Percentiles rank a stretch among this genome's conserved stretches.
Conservation (phyloP, 805 yeast species). For the Danielozyma ontarioensis region DNA sequence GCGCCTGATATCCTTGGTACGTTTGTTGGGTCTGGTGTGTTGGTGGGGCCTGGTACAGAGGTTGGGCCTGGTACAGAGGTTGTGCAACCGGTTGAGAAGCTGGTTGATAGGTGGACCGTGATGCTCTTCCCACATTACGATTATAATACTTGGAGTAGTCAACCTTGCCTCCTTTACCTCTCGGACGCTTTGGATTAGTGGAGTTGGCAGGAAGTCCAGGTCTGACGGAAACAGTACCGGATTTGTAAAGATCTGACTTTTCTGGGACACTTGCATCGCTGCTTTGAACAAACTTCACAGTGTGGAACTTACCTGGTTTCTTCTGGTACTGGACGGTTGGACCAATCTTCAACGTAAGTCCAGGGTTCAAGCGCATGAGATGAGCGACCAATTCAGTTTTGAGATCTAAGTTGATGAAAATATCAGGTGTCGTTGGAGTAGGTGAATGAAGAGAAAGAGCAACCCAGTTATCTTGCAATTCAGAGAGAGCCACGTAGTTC, state of each 20-base stretch:
- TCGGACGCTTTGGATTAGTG: slow-evolving; percentile 70
- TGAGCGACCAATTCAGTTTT: slow-evolving; percentile 86
- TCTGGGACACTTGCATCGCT: slow-evolving; percentile 51
- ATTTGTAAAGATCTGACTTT: slow-evolving; percentile 74
- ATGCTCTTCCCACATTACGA: slow-evolving; percentile 18
- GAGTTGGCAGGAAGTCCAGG: slow-evolving; percentile 75
- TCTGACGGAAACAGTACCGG: slow-evolving; percentile 77
- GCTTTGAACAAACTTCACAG: slow-evolving; percentile 64
- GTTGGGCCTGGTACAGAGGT: slow-evolving; percentile 4
- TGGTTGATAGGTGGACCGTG: slow-evolving; percentile 18
- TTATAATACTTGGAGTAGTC: slow-evolving; percentile 41
- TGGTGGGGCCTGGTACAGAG: slow-evolving; percentile 16
- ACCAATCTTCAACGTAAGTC: slow-evolving; percentile 60
- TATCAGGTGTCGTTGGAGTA: slow-evolving; percentile 61
- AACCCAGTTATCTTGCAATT: slow-evolving; percentile 88
- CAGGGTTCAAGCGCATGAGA: slow-evolving; percentile 55
- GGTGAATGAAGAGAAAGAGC: slow-evolving; percentile 53
- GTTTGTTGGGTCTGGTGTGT: slow-evolving; percentile 16
- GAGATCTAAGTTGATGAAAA: slow-evolving; percentile 72
- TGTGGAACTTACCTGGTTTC: slow-evolving; percentile 81
- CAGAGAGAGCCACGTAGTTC: slow-evolving; percentile 61
- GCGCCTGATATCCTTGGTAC: slow-evolving; percentile 11
- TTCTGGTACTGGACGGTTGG: slow-evolving; percentile 77
- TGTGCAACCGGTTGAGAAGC: slow-evolving; percentile 10
- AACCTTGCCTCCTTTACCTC: slow-evolving; percentile 38